Base-by-base conservation (phyloP, 2,329 filamentous ascomycete species). In the Myriosclerotinia duriaeana region DNA sequence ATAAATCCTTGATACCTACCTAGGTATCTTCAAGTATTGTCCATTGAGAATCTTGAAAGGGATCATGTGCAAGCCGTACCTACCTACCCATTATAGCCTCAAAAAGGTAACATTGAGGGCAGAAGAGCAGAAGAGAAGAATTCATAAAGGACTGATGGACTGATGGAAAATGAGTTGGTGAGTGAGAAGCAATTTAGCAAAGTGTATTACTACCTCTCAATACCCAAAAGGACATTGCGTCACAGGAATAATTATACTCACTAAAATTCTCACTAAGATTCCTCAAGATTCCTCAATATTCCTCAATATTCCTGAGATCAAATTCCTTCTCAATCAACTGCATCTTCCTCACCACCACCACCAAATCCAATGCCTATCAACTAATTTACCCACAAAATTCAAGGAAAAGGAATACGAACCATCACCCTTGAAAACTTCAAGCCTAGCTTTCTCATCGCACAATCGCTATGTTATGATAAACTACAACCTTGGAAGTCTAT, bases 1-100 rank as follows among this genome's bases (percentile, higher is more conserved):
- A n/a, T n/a, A n/a, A n/a, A n/a, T n/a, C n/a, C n/a, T n/a, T n/a
- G n/a, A n/a, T n/a, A n/a, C n/a, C n/a, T n/a, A n/a, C n/a, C n/a
- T n/a, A n/a, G n/a, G n/a, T n/a, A n/a, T n/a, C n/a, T n/a, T n/a
- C n/a, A n/a, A n/a, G n/a, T n/a, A n/a, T n/a, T n/a, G n/a, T n/a
- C n/a, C n/a, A n/a, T n/a, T n/a, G n/a, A n/a, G n/a, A n/a, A n/a
- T n/a, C n/a, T n/a, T n/a, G n/a, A n/a, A n/a, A n/a, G n/a, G n/a
- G n/a, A n/a, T 30, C 20, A 44, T 38, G 54, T 40, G 22, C 15
- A n/a, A n/a, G 40, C 42, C 55, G 9, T n/a, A 58, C 42, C 20
- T 6, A 48, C 55, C 5, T n/a, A 58, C 42, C 20, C 11, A 48
- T 59, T 30, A 48, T 15, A 59, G 56, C 42, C 56, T 48, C 42